These are phyloP conservation scores for Trifolium pratense DNA, from an alignment of 306 rosid species.

Conservation along the genomic window DNA sequence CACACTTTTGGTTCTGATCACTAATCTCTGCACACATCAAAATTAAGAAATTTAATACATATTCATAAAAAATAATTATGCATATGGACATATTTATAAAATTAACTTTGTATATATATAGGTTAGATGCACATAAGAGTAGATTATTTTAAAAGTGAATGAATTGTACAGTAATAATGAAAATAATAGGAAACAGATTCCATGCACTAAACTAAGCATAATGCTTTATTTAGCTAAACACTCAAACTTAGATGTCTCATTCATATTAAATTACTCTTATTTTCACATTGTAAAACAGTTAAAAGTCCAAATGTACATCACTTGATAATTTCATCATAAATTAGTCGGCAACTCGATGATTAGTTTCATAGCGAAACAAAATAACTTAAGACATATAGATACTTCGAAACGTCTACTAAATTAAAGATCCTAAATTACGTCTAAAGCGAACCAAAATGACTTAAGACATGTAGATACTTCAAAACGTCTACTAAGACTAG, in stretches of 20 bases:
- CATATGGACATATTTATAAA: background rate
- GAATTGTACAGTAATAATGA: background rate
- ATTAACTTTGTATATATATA: background rate
- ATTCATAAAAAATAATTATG: background rate
- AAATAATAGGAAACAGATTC: background rate
- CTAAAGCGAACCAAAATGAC: too few species aligned
- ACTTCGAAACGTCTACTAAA: too few species aligned
- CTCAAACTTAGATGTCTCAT: background rate
- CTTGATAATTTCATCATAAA: background rate
- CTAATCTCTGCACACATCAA: constrained; percentile 63
- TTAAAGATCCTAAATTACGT: too few species aligned
- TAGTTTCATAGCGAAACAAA: too few species aligned
- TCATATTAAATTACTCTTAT: background rate
- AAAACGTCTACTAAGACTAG: too few species aligned
- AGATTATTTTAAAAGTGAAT: background rate
- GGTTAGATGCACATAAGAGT: too few species aligned
- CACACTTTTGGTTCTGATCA: constrained; percentile 76
- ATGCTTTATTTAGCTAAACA: constrained; percentile 9
- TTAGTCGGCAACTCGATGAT: too few species aligned
- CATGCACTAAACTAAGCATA: background rate
- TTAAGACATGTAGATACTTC: too few species aligned
- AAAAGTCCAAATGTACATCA: background rate
- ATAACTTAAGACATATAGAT: too few species aligned
- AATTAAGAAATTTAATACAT: background rate
- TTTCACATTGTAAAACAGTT: background rate